Evolutionary conservation across 1,284 basidiomycete species (phyloP), one percentile per base, ranked within the genome.

Genomic region (Moesziomyces parantarcticus): DNA sequence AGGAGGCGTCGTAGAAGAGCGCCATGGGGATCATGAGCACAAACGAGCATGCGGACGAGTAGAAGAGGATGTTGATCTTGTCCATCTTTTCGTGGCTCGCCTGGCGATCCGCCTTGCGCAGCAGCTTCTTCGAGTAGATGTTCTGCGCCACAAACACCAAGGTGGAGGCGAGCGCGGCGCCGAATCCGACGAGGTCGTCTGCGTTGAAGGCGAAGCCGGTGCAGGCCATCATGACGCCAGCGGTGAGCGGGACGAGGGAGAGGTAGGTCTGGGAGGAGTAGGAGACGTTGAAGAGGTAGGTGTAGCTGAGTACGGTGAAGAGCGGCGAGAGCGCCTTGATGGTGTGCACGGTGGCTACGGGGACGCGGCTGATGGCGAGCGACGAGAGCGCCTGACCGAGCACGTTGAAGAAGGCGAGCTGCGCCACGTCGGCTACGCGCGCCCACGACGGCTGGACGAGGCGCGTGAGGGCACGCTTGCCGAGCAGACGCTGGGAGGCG

Each of bases 91-190:
- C 50, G 50, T 57, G 36, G 6, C 61, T 58, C 11, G 48, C 22
- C 13, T 57, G 41, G 23, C 60, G 53, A 5, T 65, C 56, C 10
- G 50, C 56, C 18, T 70, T 62, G 66, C 56, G 86, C 88, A 99
- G 91, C 65, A 99, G 90, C 87, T 97, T 98, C 86, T 99, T 99
- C 88, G 96, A 97, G 85, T 96, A 97, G 79, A 99, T 98, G 86
- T 99, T 99, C 75, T 95, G 95, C 64, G 92, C 93, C 51, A 99
- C 97, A 83, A 99, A 98, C 74, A 99, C 90, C 21, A 76, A 65
- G 13, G 77, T 75, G 21, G 60, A 58, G 20, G 61, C 68, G 18
- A 79, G 52, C 18, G 75, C 69, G 8, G 73, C 64, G 7, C 39
- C 47, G 44, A 81, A 75, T 3, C 74, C 76, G 13, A 74, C 69